These are phyloP conservation scores for Parathielavia appendiculata DNA, from an alignment of 495 filamentous ascomycete genomes.

Conservation along the genomic window DNA sequence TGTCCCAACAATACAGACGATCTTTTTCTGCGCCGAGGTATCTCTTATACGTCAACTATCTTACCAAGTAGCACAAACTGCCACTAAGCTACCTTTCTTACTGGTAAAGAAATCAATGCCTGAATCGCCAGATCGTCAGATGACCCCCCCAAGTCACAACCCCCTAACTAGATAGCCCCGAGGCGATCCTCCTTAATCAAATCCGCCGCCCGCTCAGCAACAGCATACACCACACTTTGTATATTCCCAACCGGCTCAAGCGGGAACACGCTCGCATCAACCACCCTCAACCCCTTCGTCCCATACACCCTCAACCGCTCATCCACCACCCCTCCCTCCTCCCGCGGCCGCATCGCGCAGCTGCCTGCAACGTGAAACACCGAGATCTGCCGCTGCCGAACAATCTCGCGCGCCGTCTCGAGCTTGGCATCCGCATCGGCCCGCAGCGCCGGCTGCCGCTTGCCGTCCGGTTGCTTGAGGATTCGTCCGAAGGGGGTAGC, in stretches of 20 bases:
- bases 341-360: slow-evolving; percentile 35
- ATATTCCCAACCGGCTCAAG: slow-evolving; percentile 46
- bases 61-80: too few relatives aligned
- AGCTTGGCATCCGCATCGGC: slow-evolving; percentile 19
- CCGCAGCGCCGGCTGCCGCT: slow-evolving; percentile 23
- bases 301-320: slow-evolving; percentile 47
- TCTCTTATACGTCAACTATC: too few relatives aligned
- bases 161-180: not conserved
- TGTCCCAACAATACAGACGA: too few relatives aligned
- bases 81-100: too few relatives aligned
- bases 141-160: not conserved
- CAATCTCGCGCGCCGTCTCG: slow-evolving; percentile 36
- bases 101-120: too few relatives aligned
- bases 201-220: slow-evolving; percentile 53
- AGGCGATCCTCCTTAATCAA: slow-evolving; percentile 42
- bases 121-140: too few relatives aligned
- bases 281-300: slow-evolving; percentile 42
- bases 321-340: slow-evolving; percentile 41
- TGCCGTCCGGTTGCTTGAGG: slow-evolving; percentile 29
- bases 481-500: slow-evolving; percentile 34
- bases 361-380: slow-evolving; percentile 39
- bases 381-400: slow-evolving; percentile 35
- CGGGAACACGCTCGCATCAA: slow-evolving; percentile 54
- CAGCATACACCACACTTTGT: slow-evolving; percentile 48
- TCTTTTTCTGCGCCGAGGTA: too few relatives aligned